Base-by-base conservation (phyloP, 345 rosid genomes). In the Stellera chamaejasme region DNA sequence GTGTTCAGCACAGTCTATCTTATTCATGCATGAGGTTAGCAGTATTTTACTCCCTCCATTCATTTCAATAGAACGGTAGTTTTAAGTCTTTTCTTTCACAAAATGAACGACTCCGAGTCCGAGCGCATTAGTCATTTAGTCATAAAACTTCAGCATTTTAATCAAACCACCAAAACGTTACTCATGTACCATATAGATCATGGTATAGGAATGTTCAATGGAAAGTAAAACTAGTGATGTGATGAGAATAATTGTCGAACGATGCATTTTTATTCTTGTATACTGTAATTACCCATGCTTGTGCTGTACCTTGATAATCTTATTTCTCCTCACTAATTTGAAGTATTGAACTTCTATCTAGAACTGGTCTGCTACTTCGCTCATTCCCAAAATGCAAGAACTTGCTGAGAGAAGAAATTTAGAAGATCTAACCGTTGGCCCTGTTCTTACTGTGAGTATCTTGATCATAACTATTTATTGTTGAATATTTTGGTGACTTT, bases 1-100 rank as follows among this genome's bases (percentile, higher is more conserved):
- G 70, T 89, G 99, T 73, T 89, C 96, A 58, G 97, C 96, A 49
- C 99, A 93, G 60, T 93, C 99, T 36, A 83, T 93, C 49, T 77
- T 93, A 49, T 93, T 93, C 79, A 78, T 89, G 70, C 99, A 93
- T 27, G 97, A 89, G 97, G 97, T 93, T 64, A 23, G 87, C 65
- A 36, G 50, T 54, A 13, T 10, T 16, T 49, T 32, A 32, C 5
- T 4, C 39, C 39, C 39, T 32, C 6, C 7, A 8, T 32, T 3
- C 7, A 8, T 32, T 32, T 8, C 39, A 32, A 32, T 4, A 2
- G 39, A 32, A 32, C 39, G 7, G 9, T 32, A 8, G 5, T 5
- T 32, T 32, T 4, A 2, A 32, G 39, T 32, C 39, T 32, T 32
- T 32, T 32, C 7, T 32, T 5, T 32, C 39, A 3, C 39, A 32